Evolutionary conservation across 75 land plant species (phyloP).

Genomic region (Azolla pinnata): DNA sequence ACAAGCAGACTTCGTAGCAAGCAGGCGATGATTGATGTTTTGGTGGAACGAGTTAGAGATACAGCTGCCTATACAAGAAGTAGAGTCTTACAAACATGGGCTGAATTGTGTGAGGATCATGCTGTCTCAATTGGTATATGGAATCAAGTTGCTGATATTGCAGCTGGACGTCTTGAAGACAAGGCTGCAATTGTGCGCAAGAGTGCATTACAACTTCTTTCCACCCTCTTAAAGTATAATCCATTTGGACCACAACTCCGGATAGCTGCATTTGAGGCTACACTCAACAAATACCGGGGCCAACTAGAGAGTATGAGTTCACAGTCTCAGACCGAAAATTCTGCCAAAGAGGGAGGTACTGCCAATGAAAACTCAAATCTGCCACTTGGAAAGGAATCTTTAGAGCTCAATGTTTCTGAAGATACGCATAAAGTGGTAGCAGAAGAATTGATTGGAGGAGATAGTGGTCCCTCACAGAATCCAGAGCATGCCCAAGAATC

Average conservation of each 20-base stretch:
- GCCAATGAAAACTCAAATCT: neutral
- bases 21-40: constrained; percentile 87
- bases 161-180: constrained; percentile 92
- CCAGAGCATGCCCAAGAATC: constrained; percentile 18
- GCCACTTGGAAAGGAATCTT: constrained; percentile 3
- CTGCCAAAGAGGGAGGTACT: constrained; percentile 6
- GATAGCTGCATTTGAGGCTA: constrained; percentile 72
- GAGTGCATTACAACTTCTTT: constrained; percentile 73
- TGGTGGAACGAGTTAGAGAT: constrained; percentile 75
- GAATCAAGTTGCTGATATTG: constrained; percentile 82
- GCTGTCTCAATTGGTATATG: constrained; percentile 88
- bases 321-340: constrained; percentile 1
- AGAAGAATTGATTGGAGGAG: constrained; percentile 17
- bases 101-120: constrained; percentile 73
- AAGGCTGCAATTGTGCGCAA: constrained; percentile 87
- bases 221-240: constrained; percentile 82
- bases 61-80: constrained; percentile 85
- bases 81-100: constrained; percentile 91
- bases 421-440: too few species aligned
- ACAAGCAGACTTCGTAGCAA: constrained; percentile 64
- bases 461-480: constrained; percentile 41
- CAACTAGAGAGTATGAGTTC: constrained; percentile 52
- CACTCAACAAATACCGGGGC: constrained; percentile 68
- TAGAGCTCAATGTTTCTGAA: neutral
- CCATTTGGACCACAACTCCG: constrained; percentile 99